Base-by-base conservation (phyloP, 352 stramenopile genomes). In the Phytophthora pini region DNA sequence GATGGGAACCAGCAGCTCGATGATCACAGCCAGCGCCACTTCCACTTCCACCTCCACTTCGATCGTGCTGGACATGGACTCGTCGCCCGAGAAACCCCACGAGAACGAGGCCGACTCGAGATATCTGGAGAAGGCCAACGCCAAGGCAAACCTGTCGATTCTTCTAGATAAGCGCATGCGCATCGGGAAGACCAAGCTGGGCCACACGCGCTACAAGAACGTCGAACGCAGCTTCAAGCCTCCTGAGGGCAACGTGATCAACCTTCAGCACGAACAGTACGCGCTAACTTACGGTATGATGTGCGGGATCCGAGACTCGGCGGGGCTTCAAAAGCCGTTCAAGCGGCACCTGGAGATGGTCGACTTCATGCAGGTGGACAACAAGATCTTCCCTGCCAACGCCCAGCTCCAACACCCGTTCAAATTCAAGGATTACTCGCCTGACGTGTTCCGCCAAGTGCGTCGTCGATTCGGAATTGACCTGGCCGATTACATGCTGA, bases 221-320 rank as follows among this genome's bases (percentile, higher is more conserved):
- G 68, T 71, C n/a, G 72, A 83, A 36, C 72, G 80, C 27, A 84
- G 72, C 41, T 89, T 90, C 63, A 89, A 88, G 52, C 77, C 84
- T 36, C 87, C 84, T 4, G 76, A 70, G 26, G 86, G 85, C 29
- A 91, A 92, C 47, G 83, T 92, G 32, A 93, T 93, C 60, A 76
- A 93, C 56, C 68, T 84, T 20, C 71, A 95, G 73, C 97, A 99
- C 70, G 96, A 99, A 68, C 88, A 99, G 65, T 99, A 99, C 77
- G 94, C 97, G 44, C 84, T 99, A 20, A 99, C 97, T 12, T 98
- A 99, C 71, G 97, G 97, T 53, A 98, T 99, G 72, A 99, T 99
- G 97, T 96, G 98, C 41, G 97, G 97, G 20, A 98, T 99, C 55
- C 84, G 97, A 39, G 97, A 97, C 55, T 98, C 94, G 4, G 97